Conservation (phyloP, 225 moss, liverwort and hornwort species). For the Anthoceros angustus region DNA sequence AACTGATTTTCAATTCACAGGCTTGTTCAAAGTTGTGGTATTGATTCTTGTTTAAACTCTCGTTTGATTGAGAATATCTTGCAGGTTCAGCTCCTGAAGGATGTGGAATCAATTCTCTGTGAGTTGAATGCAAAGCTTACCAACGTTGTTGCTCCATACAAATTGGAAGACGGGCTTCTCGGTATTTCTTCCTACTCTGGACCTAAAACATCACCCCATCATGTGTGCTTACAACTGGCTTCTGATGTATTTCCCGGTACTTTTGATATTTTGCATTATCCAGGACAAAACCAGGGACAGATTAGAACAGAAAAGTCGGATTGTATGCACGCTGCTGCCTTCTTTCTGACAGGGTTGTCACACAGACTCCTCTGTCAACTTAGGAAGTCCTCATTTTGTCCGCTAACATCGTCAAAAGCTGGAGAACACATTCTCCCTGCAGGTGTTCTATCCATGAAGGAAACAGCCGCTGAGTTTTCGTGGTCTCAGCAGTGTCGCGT, state of each 20-base stretch:
- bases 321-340: not conserved
- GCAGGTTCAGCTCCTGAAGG: constrained; percentile 1
- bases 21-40: not conserved
- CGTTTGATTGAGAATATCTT: not conserved
- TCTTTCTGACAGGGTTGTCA: not conserved
- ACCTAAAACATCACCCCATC: not conserved
- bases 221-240: not conserved
- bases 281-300: not conserved
- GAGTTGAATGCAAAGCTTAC: not conserved
- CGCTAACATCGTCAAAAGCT: not conserved
- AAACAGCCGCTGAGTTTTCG: not conserved
- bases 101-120: not conserved
- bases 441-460: not conserved
- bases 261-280: too few species aligned
- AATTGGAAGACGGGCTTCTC: not conserved
- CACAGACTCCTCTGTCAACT: not conserved
- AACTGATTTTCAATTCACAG: not conserved
- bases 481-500: not conserved
- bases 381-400: not conserved
- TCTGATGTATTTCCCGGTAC: too few species aligned
- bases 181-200: not conserved
- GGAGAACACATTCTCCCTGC: not conserved
- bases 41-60: not conserved
- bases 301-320: not conserved
- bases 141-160: not conserved